Evolutionary conservation across 2,329 filamentous ascomycete species (phyloP), one percentile per base, ranked within the genome.

Genomic region (Ceratocystis cacaofunesta): DNA sequence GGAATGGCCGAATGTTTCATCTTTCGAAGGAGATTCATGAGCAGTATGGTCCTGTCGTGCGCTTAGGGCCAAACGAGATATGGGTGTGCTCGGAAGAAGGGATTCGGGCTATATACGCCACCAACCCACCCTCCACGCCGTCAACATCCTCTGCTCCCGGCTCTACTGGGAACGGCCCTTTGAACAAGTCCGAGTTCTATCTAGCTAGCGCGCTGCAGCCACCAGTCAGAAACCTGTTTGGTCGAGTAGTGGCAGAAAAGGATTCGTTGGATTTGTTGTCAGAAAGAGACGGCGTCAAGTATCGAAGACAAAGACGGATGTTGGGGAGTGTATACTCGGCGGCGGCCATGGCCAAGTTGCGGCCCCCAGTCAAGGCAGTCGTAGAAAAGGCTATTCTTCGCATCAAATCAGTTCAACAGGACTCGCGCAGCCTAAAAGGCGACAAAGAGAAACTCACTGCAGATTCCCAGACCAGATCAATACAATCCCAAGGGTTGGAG

Each of bases 41-140:
- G 0, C 70, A 66, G 10, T 82, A 82, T 67, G 81, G 81, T 0
- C 75, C 78, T 0, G 72, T 76, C 1, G 81, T 84, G n/a, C 75
- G 81, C 0, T 76, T 83, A 6, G 78, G 78, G 0, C 81, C 81
- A 0, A 76, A 81, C 43, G 80, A 83, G 69, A 74, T 83, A 5
- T 82, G 80, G 77, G 78, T 82, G 32, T 72, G 78, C 66, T 79
- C 76, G 2, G 74, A 71, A 25, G 78, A 80, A 61, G 80, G 77
- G 0, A 80, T 78, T 67, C 75, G 75, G 65, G 69, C 72, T 1
- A 79, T 81, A 6, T 82, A 82, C 70, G 72, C 79, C 3, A 62
- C 58, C 7, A 62, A 46, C 3, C 64, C 64, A 15, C 30, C 46
- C 43, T 28, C 28, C 5, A 50, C 30, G 22, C 43, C 19, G 19